A percentile compares a stretch with the other conserved stretches of the same genome.
phyloP scores from a whole-genome alignment of 1,284 basidiomycete genomes.

The Austroboletus olivaceoglutinosus region DNA sequence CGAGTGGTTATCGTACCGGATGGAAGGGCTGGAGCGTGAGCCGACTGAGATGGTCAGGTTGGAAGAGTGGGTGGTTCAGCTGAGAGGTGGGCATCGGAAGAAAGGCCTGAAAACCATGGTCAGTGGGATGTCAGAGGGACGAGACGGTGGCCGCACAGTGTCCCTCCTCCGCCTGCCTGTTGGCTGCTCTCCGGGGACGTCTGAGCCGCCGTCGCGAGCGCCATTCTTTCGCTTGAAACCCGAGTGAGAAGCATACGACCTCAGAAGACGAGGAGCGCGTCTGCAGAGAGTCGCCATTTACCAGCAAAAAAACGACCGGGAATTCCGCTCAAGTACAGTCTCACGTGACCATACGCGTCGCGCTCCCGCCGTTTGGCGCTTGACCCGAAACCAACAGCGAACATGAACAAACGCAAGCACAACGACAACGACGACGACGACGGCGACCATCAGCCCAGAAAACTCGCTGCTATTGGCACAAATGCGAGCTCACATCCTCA shows the following conservation, averaged over 20 bases:
- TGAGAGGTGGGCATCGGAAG: constrained; percentile 32
- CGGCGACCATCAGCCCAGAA: constrained; percentile 40
- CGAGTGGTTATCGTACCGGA: constrained; percentile 19
- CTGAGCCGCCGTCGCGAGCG: constrained; percentile 6
- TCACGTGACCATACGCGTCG: constrained; percentile 33
- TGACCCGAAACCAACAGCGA: constrained; percentile 31
- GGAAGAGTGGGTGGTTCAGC: constrained; percentile 58
- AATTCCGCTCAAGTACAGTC: too few relatives aligned
- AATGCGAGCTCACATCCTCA: constrained; percentile 37
- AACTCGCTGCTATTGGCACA: constrained; percentile 48
- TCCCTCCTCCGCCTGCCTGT: constrained; percentile 28
- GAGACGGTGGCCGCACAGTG: constrained; percentile 11
- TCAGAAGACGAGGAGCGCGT: constrained; percentile 9
- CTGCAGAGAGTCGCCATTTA: constrained; percentile 22
- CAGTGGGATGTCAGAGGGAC: neutral
- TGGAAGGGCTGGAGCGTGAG: constrained; percentile 48
- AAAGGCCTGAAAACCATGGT: constrained; percentile 23
- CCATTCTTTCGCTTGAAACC: constrained; percentile 26
- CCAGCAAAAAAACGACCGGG: too few relatives aligned
- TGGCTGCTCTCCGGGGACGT: constrained; percentile 21
- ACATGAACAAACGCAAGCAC: constrained; percentile 45
- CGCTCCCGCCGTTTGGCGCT: neutral
- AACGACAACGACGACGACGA: constrained; percentile 32
- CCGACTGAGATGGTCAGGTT: constrained; percentile 50
- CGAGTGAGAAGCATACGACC: constrained; percentile 23